Percentiles rank a stretch among this genome's conserved stretches.
Conservation (phyloP, 164 flowering plant genomes). For the Macadamia integrifolia region DNA sequence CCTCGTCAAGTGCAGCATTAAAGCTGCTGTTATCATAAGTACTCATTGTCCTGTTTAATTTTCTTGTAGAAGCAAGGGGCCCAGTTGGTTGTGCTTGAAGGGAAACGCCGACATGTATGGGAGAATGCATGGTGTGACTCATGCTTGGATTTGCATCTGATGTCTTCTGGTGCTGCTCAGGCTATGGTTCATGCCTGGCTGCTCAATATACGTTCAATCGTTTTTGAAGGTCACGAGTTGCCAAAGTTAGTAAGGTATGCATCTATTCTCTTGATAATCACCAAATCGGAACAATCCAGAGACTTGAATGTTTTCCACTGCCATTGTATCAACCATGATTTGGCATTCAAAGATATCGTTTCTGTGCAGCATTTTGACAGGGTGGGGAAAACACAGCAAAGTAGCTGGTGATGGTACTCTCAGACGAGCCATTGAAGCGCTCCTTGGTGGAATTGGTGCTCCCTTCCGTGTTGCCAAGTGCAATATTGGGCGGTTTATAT, state of each 20-base stretch:
- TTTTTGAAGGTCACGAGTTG: slow-evolving; percentile 73
- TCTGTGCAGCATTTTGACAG: slow-evolving; percentile 78
- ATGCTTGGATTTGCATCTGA: slow-evolving; percentile 91
- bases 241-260: slow-evolving; percentile 73
- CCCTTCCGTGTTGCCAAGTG: slow-evolving; percentile 79
- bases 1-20: background rate
- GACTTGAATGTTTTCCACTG: background rate
- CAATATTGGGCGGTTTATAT: slow-evolving; percentile 82
- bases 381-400: slow-evolving; percentile 99
- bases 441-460: slow-evolving; percentile 72
- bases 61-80: slow-evolving; percentile 78
- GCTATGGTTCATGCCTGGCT: slow-evolving; percentile 99
- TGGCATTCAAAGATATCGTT: background rate
- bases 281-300: too few species aligned
- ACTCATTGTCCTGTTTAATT: background rate
- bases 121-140: slow-evolving; percentile 82
- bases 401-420: slow-evolving; percentile 86
- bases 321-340: background rate
- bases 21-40: background rate
- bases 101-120: slow-evolving; percentile 80
- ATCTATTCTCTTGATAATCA: background rate
- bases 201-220: slow-evolving; percentile 71
- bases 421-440: slow-evolving; percentile 69
- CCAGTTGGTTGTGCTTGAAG: slow-evolving; percentile 91
- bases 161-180: slow-evolving; percentile 98